A percentile compares a stretch with the other conserved stretches of the same genome.
phyloP scores from a whole-genome alignment of 768 basidiomycete genomes.

The Psilocybe sp. region DNA sequence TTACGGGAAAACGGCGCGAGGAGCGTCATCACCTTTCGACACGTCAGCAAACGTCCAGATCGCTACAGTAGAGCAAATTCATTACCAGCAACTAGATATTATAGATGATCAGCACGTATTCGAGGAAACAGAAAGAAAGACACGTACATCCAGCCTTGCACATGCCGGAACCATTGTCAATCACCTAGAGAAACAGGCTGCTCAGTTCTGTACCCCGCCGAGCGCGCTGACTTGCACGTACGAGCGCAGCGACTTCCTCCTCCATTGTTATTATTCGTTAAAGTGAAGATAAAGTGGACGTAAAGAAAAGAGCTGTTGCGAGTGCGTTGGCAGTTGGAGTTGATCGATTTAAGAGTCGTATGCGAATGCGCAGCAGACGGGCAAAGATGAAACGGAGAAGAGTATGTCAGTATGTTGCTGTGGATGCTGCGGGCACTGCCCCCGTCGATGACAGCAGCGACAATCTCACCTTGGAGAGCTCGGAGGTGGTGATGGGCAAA shows the following conservation, averaged over 20 bases:
- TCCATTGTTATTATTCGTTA: constrained; percentile 42
- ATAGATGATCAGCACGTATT: constrained; percentile 18
- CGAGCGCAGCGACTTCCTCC: constrained; percentile 45
- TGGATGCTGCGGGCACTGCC: neutral
- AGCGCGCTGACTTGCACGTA: constrained; percentile 40
- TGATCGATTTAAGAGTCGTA: constrained; percentile 20
- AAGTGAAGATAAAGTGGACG: constrained; percentile 21
- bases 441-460: constrained; percentile 13
- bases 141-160: constrained; percentile 98
- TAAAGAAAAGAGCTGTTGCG: constrained; percentile 15
- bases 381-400: constrained; percentile 2
- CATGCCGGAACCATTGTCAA: constrained; percentile 97
- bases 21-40: constrained; percentile 78
- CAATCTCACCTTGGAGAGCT: constrained; percentile 15
- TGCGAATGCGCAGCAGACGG: constrained; percentile 13
- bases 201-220: neutral
- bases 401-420: constrained; percentile 3
- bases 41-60: constrained; percentile 13
- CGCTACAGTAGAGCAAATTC: constrained; percentile 4
- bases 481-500: constrained; percentile 24
- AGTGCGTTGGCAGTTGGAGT: constrained; percentile 9
- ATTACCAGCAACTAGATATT: constrained; percentile 60
- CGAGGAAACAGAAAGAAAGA: constrained; percentile 11
- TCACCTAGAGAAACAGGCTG: constrained; percentile 48
- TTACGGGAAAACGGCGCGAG: constrained; percentile 93